Conservation (phyloP, 139 green algal genomes). For the Picochlorum sp. region DNA sequence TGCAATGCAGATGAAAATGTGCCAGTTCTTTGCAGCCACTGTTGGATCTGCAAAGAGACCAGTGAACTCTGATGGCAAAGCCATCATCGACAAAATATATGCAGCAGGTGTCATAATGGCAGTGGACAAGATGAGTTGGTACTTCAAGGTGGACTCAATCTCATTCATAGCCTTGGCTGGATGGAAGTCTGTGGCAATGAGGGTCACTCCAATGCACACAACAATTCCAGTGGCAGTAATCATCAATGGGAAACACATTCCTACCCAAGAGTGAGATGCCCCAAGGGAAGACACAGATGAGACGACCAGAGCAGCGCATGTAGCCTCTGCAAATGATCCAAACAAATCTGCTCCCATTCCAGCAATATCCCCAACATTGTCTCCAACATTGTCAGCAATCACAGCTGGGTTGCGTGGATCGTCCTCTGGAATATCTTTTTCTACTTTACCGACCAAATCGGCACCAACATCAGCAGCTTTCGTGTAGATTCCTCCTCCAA, state of each 20-base stretch:
- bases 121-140: slow-evolving; percentile 87
- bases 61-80: slow-evolving; percentile 57
- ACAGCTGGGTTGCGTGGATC: slow-evolving; percentile 97
- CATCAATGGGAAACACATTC: slow-evolving; percentile 78
- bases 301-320: slow-evolving; percentile 90
- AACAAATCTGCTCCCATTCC: slow-evolving; percentile 98
- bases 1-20: slow-evolving; percentile 91
- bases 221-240: slow-evolving; percentile 82
- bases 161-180: slow-evolving; percentile 59
- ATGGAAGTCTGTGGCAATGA: slow-evolving; percentile 84
- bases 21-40: slow-evolving; percentile 71
- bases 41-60: slow-evolving; percentile 50
- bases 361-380: slow-evolving; percentile 98
- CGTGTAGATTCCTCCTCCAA: slow-evolving; percentile 95
- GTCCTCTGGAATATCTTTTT: slow-evolving; percentile 98
- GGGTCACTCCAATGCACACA: slow-evolving; percentile 80
- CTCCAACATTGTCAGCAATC: slow-evolving; percentile 97
- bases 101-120: slow-evolving; percentile 75
- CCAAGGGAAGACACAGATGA: slow-evolving; percentile 68
- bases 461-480: slow-evolving; percentile 97
- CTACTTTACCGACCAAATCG: slow-evolving; percentile 96
- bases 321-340: slow-evolving; percentile 93
- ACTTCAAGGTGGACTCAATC: slow-evolving; percentile 89
- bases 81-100: slow-evolving; percentile 29
- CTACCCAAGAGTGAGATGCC: slow-evolving; percentile 51